phyloP scores from a whole-genome alignment of 2,329 filamentous ascomycete species.

The Botryotinia calthae region DNA sequence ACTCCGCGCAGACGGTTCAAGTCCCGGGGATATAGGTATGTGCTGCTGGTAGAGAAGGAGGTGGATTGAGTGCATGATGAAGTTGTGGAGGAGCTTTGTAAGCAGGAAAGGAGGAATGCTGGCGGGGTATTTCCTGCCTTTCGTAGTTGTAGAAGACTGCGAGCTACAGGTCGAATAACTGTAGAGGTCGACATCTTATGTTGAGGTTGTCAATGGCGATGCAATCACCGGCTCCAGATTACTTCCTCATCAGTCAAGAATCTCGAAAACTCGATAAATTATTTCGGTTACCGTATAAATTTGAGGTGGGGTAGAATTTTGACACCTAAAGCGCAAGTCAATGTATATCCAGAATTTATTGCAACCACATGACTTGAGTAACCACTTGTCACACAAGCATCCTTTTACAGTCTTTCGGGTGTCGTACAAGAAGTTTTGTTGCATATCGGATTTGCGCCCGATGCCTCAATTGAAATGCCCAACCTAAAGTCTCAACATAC shows the following conservation, averaged over 20 bases:
- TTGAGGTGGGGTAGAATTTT: background rate
- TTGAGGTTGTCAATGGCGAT: slow-evolving; percentile 27
- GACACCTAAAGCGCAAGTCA: slow-evolving; percentile 9
- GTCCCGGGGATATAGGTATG: slow-evolving; percentile 53
- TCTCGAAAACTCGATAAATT: slow-evolving; percentile 26
- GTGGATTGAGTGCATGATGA: slow-evolving; percentile 31
- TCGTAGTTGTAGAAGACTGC: slow-evolving; percentile 26
- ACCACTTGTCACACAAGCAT: slow-evolving; percentile 7
- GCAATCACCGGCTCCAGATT: slow-evolving; percentile 9
- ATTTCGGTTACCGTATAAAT: slow-evolving; percentile 14
- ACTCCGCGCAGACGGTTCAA: slow-evolving; percentile 78
- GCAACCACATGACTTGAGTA: slow-evolving; percentile 10
- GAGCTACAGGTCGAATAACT: slow-evolving; percentile 30
- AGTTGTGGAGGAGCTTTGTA: slow-evolving; percentile 22
- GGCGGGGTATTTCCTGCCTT: slow-evolving; percentile 29
- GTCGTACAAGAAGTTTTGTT: slow-evolving; percentile 18
- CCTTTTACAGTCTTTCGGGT: background rate
- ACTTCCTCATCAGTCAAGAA: slow-evolving; percentile 13
- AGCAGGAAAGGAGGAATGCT: slow-evolving; percentile 38
- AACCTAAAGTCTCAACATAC: slow-evolving; percentile 7
- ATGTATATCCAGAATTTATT: slow-evolving; percentile 3
- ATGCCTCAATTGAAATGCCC: slow-evolving; percentile 11
- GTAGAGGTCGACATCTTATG: slow-evolving; percentile 35
- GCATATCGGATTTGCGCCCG: slow-evolving; percentile 22
- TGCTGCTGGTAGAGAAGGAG: slow-evolving; percentile 37